phyloP scores from a whole-genome alignment of 495 filamentous ascomycete species.

The Xylaria cubensis region DNA sequence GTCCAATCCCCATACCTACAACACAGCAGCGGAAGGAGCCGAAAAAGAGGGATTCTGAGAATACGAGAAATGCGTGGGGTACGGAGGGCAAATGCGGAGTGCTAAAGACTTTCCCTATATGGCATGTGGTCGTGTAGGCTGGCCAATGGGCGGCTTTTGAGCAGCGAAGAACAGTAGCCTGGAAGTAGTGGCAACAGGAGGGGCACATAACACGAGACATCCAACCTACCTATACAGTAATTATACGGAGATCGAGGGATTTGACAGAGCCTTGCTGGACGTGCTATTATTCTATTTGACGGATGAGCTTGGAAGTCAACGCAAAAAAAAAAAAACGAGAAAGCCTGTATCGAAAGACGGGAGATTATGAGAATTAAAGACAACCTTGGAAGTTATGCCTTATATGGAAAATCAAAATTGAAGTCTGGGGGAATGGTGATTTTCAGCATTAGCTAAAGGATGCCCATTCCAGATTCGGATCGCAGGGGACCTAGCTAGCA shows the following conservation, averaged over 20 bases:
- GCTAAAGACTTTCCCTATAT: conserved; percentile 20
- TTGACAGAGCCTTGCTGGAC: neutral
- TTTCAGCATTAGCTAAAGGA: neutral
- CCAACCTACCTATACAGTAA: neutral
- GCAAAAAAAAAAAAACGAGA: neutral
- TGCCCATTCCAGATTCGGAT: conserved; percentile 5
- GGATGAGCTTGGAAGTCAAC: neutral
- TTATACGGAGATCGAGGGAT: neutral
- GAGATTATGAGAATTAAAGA: neutral
- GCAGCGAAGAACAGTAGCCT: neutral
- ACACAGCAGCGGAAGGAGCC: neutral
- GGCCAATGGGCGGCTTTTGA: conserved; percentile 9
- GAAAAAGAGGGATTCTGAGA: neutral
- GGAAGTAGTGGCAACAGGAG: conserved; percentile 13
- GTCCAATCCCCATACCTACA: neutral
- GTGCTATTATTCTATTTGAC: neutral
- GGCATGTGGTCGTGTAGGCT: conserved; percentile 21
- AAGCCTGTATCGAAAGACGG: neutral
- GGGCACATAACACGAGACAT: conserved; percentile 14
- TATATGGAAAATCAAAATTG: neutral
- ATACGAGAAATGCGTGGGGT: conserved; percentile 27
- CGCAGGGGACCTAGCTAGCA: conserved; percentile 1
- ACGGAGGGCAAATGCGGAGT: conserved; percentile 26
- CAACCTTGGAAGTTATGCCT: neutral
- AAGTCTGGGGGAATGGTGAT: neutral